These are phyloP conservation scores for Blastobotrys chiropterorum DNA, from an alignment of 805 yeast genomes.

Conservation along the genomic window DNA sequence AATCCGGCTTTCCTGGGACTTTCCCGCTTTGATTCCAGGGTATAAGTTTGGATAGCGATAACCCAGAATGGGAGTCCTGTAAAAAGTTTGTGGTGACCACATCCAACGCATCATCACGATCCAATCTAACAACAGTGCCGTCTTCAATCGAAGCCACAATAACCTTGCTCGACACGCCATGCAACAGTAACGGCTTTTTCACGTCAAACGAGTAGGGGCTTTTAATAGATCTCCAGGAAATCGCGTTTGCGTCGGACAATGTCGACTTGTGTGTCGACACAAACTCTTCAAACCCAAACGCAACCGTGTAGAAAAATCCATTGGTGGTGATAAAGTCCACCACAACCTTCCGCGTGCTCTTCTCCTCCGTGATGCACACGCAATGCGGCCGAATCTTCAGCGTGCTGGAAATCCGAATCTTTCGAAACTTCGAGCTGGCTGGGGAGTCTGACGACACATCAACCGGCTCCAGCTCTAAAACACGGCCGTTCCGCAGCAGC, in stretches of 20 bases:
- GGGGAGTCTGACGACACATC: conserved; percentile 9
- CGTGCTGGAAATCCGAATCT: conserved; percentile 37
- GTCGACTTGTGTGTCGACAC: conserved; percentile 12
- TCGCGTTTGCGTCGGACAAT: conserved; percentile 21
- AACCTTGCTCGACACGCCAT: conserved; percentile 39
- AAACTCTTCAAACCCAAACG: conserved; percentile 41
- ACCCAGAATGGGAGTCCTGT: conserved; percentile 16
- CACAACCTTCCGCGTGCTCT: conserved; percentile 31
- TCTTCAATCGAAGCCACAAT: conserved; percentile 60
- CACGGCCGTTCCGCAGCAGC: conserved; percentile 8
- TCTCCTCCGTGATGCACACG: conserved; percentile 32
- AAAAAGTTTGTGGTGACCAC: conserved; percentile 36
- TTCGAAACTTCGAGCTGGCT: conserved; percentile 31
- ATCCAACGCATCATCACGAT: conserved; percentile 25
- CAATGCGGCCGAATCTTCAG: conserved; percentile 34
- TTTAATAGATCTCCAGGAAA: conserved; percentile 57
- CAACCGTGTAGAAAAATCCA: conserved; percentile 47
- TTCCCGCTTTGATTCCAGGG: conserved; percentile 29
- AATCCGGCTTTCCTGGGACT: conserved; percentile 40
- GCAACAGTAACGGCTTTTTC: conserved; percentile 49
- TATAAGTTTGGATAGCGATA: conserved; percentile 24
- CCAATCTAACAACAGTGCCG: conserved; percentile 55
- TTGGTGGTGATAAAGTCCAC: conserved; percentile 49
- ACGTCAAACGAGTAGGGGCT: conserved; percentile 60
- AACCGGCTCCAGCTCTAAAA: conserved; percentile 17